Evolutionary conservation across 75 land plant genomes (phyloP), one percentile per base, ranked within the genome.

Genomic region (Selaginella moellendorffii): DNA sequence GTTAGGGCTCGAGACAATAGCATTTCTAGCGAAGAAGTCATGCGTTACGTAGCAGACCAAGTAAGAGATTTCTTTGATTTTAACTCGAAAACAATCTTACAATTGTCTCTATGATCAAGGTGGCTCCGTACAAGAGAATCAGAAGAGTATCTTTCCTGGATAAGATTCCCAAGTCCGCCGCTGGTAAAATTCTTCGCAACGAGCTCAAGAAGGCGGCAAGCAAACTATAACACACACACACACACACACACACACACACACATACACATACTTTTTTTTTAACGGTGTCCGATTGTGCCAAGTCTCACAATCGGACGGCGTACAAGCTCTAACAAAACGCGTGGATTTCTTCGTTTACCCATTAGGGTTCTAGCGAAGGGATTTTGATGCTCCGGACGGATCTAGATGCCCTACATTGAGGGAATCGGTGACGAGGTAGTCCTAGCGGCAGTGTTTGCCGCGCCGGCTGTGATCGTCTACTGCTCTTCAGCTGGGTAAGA

Each of bases 141-240:
- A 72, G 87, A 5, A 22, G 69, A 61, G 87, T 82, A 23, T 77
- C 79, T 53, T 84, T 84, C 64, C 69, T 77, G 28, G 17, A 63
- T 29, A 28, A 74, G 5, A 53, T 84, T 21, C 87, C 87, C 10
- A 84, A 84, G 71, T 82, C 83, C 58, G 69, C 82, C 0, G 69
- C 84, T 0, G 87, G 87, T 52, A 84, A 84, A 62, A 84, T 84
- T 29, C 72, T 84, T 0, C n/a, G n/a, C n/a, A n/a, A n/a, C n/a
- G n/a, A n/a, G n/a, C n/a, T n/a, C n/a, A n/a, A n/a, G n/a, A n/a
- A n/a, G n/a, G n/a, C n/a, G n/a, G n/a, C n/a, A n/a, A n/a, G n/a
- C n/a, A n/a, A n/a, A n/a, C n/a, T n/a, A n/a, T n/a, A n/a, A n/a
- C n/a, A n/a, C n/a, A n/a, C n/a, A n/a, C n/a, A n/a, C n/a, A n/a